Conservation (phyloP, 2,329 filamentous ascomycete species). For the Venturia nashicola region DNA sequence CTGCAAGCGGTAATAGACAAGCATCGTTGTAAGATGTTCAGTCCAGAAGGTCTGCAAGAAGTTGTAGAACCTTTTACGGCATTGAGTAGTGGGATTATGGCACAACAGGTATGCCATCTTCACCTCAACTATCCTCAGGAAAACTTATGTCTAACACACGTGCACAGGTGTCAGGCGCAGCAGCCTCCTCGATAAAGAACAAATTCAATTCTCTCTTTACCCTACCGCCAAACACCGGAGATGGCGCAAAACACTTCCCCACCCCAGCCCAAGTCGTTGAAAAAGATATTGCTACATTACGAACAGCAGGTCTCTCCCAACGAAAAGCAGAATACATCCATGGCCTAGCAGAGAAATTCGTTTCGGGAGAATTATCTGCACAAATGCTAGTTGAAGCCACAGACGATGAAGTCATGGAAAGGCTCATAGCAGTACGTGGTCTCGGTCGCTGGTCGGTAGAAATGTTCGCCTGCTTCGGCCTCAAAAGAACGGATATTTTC, state of each 20-base stretch:
- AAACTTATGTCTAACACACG: constrained; percentile 12
- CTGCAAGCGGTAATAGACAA: constrained; percentile 61
- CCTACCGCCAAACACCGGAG: constrained; percentile 16
- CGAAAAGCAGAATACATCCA: constrained; percentile 92
- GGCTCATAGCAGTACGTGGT: constrained; percentile 73
- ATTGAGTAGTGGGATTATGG: constrained; percentile 78
- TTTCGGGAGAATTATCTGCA: constrained; percentile 59
- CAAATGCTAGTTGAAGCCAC: constrained; percentile 63
- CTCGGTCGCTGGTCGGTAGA: constrained; percentile 86
- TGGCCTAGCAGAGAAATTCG: constrained; percentile 75
- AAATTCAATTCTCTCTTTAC: constrained; percentile 69
- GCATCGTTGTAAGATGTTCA: constrained; percentile 69
- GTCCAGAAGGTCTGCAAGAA: constrained; percentile 69
- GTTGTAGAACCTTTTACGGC: constrained; percentile 78
- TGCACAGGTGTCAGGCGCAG: constrained; percentile 64
- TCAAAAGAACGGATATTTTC: constrained; percentile 92
- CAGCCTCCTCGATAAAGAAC: constrained; percentile 76
- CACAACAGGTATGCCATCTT: constrained; percentile 50
- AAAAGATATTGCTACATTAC: constrained; percentile 53
- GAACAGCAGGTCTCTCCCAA: constrained; percentile 79
- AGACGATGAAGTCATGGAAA: constrained; percentile 77
- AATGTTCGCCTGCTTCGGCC: constrained; percentile 95
- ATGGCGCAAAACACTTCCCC: constrained; percentile 46
- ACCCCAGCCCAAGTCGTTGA: constrained; percentile 59
- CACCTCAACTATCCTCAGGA: constrained; percentile 12